These are phyloP conservation scores for Astraeus odoratus DNA, from an alignment of 768 basidiomycete species.

Conservation along the genomic window DNA sequence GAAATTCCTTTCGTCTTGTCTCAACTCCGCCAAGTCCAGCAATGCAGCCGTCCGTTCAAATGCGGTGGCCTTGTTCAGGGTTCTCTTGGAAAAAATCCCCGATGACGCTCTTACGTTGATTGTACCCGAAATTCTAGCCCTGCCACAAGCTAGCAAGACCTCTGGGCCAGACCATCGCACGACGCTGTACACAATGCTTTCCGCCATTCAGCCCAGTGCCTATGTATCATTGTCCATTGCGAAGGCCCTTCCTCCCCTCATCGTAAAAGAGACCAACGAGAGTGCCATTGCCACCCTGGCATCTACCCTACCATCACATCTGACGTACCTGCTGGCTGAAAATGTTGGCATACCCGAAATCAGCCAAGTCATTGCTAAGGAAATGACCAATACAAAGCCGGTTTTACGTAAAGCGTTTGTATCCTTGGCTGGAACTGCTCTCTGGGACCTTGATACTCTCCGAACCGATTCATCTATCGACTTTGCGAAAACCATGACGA, in stretches of 20 bases:
- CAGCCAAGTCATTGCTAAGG: slow-evolving; percentile 52
- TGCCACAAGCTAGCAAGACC: slow-evolving; percentile 81
- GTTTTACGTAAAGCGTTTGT: slow-evolving; percentile 54
- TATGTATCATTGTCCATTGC: slow-evolving; percentile 40
- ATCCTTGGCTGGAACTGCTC: slow-evolving; percentile 50
- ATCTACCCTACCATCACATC: slow-evolving; percentile 49
- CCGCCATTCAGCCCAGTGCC: slow-evolving; percentile 41
- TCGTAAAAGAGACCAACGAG: slow-evolving; percentile 78
- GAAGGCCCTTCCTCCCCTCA: slow-evolving; percentile 34
- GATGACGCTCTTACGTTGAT: slow-evolving; percentile 37
- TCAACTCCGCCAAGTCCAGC: slow-evolving; percentile 70
- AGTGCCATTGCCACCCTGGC: slow-evolving; percentile 48
- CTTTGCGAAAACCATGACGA: slow-evolving; percentile 50
- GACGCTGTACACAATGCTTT: slow-evolving; percentile 74
- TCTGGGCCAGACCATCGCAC: slow-evolving; percentile 81
- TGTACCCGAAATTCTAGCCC: slow-evolving; percentile 59
- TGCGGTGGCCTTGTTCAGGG: slow-evolving; percentile 52
- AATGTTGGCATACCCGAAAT: slow-evolving; percentile 40
- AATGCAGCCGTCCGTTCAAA: slow-evolving; percentile 54
- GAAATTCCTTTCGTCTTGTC: slow-evolving; percentile 47
- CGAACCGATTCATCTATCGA: slow-evolving; percentile 35
- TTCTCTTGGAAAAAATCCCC: slow-evolving; percentile 30
- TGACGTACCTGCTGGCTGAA: slow-evolving; percentile 44
- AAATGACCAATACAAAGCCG: slow-evolving; percentile 65
- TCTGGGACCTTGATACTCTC: slow-evolving; percentile 42